Evolutionary conservation across 768 basidiomycete species (phyloP), one percentile per base, ranked within the genome.

Genomic region (Naganishia vaughanmartiniae): DNA sequence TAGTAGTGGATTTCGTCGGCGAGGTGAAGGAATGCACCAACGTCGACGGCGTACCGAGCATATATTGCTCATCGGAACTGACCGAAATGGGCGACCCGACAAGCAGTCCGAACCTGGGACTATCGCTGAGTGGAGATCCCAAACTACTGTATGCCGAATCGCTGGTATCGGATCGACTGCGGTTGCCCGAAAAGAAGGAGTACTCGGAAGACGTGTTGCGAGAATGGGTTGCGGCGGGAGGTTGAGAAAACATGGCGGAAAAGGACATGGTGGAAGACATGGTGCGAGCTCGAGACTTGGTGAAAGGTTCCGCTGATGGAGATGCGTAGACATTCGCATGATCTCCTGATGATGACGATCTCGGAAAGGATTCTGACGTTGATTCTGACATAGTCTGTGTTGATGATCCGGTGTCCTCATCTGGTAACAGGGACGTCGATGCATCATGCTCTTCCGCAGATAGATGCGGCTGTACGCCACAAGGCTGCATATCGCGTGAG

Each of bases 181-280:
- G 17, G n/a, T 45, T 39, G 1, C 14, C 12, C 26, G 9, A 24
- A 26, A 42, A 33, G 10, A 36, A 42, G 7, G 60, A 30, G 19
- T n/a, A 63, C 21, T 45, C 39, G 21, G 39, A 26, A 46, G 54
- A 28, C 19, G 2, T 42, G 42, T 42, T 42, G 17, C 17, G 51
- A 54, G 33, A 45, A 34, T 42, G 66, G 19, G 15, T 26, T 26
- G 33, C 30, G 24, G 66, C 11, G 19, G 66, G 51, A 24, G 48
- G 28, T 26, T 24, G 33, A 1, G 53, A n/a, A 36, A 54, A 54
- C 30, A 31, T 51, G 30, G 48, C 65, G 65, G 66, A 54, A 51
- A 54, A 45, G 33, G 53, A 66, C 48, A 53, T 53, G 53, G 65
- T 66, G 21, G 65, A 66, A 54, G 51, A 53, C 51, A 53, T 66